Percentiles rank a stretch among this genome's conserved stretches.
These are phyloP conservation scores for Kazachstania taianensis DNA, from an alignment of 805 yeast genomes.

Conservation along the genomic window DNA sequence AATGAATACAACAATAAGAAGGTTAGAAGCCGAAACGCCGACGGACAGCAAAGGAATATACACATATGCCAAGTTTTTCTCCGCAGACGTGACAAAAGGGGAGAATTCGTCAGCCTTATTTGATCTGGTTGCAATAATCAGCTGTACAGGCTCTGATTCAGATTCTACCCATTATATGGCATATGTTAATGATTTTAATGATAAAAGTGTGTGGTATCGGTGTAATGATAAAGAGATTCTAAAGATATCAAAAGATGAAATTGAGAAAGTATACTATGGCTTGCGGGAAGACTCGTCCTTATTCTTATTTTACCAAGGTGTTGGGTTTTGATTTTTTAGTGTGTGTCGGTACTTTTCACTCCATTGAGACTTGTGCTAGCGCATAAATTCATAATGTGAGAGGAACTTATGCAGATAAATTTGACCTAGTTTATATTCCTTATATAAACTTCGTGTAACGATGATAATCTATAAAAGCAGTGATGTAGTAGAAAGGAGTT, in stretches of 20 bases:
- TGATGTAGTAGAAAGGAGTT: too few species aligned
- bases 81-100: constrained; percentile 41
- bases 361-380: too few species aligned
- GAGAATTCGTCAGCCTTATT: constrained; percentile 83
- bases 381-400: too few species aligned
- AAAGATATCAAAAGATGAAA: constrained; percentile 60
- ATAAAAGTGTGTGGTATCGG: constrained; percentile 81
- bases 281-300: constrained; percentile 94
- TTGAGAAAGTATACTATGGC: constrained; percentile 85
- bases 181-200: constrained; percentile 60
- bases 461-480: too few species aligned
- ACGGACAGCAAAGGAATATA: background rate
- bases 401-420: too few species aligned
- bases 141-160: constrained; percentile 89
- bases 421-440: too few species aligned
- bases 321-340: constrained; percentile 56
- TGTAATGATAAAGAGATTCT: constrained; percentile 86
- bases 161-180: constrained; percentile 96
- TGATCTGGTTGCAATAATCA: constrained; percentile 68
- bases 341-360: too few species aligned
- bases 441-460: too few species aligned
- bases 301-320: constrained; percentile 72
- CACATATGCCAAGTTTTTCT: constrained; percentile 12
- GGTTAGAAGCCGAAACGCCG: background rate
- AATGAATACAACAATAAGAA: background rate